A percentile compares a stretch with the other conserved stretches of the same genome.
Evolutionary conservation across 306 rosid species (phyloP).

Genomic region (Dryas drummondii): DNA sequence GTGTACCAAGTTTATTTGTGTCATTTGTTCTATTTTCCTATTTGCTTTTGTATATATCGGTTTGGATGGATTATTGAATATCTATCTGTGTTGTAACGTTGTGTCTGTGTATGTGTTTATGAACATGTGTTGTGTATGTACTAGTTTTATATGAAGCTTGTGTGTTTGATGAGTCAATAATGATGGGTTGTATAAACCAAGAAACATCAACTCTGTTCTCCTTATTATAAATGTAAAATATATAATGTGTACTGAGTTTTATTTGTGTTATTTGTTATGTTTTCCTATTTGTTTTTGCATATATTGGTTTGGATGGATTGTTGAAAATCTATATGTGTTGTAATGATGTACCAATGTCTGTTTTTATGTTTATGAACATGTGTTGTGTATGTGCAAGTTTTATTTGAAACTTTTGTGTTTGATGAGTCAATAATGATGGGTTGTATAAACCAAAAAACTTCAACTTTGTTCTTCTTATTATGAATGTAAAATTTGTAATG

Average conservation of each 20-base stretch:
- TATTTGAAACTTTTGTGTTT: not conserved
- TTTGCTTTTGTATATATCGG: too few relatives aligned
- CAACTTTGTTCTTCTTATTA: not conserved
- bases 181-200: not conserved
- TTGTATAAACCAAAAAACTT: not conserved
- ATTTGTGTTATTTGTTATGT: not conserved
- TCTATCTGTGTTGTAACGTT: too few relatives aligned
- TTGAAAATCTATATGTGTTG: not conserved
- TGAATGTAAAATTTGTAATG: not conserved
- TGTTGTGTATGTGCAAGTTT: not conserved
- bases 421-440: not conserved
- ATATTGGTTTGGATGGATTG: not conserved
- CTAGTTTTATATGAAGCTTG: not conserved
- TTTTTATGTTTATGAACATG: too few relatives aligned
- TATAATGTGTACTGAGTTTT: not conserved
- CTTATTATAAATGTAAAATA: not conserved
- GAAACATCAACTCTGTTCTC: not conserved
- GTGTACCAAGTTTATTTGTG: not conserved
- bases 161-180: not conserved
- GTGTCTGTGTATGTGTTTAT: too few relatives aligned
- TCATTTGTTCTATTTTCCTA: not conserved
- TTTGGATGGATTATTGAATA: not conserved
- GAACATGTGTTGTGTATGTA: not conserved
- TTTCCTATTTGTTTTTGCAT: not conserved
- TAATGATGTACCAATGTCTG: not conserved